Percentiles rank a stretch among this genome's conserved stretches.
phyloP scores from a whole-genome alignment of 2,329 filamentous ascomycete species.

The Calonectria leucothoes region DNA sequence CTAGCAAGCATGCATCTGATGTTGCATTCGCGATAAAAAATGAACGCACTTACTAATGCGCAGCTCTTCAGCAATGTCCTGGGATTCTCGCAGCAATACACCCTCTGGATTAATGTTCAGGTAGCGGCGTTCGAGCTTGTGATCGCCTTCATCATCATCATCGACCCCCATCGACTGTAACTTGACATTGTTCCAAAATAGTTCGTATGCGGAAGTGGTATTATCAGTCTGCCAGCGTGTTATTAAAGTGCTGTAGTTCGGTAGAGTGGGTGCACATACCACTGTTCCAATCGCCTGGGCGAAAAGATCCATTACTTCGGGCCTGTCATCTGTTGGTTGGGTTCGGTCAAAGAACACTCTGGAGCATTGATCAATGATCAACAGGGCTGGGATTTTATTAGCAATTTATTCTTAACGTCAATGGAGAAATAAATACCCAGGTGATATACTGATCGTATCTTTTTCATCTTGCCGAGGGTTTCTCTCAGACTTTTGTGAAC shows the following conservation, averaged over 20 bases:
- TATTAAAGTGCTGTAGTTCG: background rate
- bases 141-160: background rate
- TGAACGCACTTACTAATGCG: background rate
- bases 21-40: background rate
- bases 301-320: slow-evolving; percentile 7
- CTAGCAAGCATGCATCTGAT: too few species aligned
- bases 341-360: slow-evolving; percentile 54
- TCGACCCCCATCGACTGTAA: background rate
- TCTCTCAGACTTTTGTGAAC: slow-evolving; percentile 55
- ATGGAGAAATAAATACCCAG: slow-evolving; percentile 21
- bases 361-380: slow-evolving; percentile 56
- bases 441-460: slow-evolving; percentile 44
- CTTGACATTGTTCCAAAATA: background rate
- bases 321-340: slow-evolving; percentile 26
- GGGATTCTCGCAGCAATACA: background rate
- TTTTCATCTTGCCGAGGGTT: slow-evolving; percentile 40
- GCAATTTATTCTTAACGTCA: background rate
- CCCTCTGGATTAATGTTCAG: slow-evolving; percentile 8
- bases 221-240: background rate
- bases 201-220: background rate
- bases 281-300: background rate
- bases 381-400: slow-evolving; percentile 33
- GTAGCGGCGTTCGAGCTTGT: background rate
- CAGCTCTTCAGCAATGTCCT: slow-evolving; percentile 6
- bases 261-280: background rate